Percentiles rank a stretch among this genome's conserved stretches.
Evolutionary conservation across 2,329 filamentous ascomycete genomes (phyloP).

Genomic region (Nothopassalora personata): DNA sequence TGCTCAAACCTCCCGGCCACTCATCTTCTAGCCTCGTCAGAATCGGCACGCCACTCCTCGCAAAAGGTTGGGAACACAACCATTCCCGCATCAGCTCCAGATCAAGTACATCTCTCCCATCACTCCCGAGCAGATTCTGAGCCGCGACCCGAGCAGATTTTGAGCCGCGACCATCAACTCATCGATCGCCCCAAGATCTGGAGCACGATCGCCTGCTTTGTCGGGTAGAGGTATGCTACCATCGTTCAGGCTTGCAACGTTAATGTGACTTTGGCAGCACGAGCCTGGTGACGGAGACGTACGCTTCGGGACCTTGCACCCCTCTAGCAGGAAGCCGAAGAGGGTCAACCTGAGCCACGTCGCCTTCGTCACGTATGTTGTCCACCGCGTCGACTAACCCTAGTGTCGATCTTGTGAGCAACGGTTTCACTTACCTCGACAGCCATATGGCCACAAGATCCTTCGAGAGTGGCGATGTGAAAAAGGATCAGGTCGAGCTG

Average conservation of each 20-base stretch:
- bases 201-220: constrained; percentile 46
- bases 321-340: constrained; percentile 55
- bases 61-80: constrained; percentile 69
- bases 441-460: not conserved
- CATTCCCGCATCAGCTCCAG: constrained; percentile 60
- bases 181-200: constrained; percentile 46
- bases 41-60: constrained; percentile 59
- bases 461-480: not conserved
- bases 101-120: constrained; percentile 36
- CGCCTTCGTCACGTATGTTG: constrained; percentile 56
- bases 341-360: constrained; percentile 65
- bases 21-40: constrained; percentile 54
- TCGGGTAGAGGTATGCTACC: constrained; percentile 55
- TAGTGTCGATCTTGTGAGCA: constrained; percentile 19
- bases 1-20: constrained; percentile 48
- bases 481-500: not conserved
- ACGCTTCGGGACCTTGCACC: constrained; percentile 58
- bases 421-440: not conserved
- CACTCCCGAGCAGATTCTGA: constrained; percentile 47
- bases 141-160: no score
- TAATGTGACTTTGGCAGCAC: constrained; percentile 48
- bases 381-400: constrained; percentile 53
- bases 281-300: constrained; percentile 59
- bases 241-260: constrained; percentile 67
- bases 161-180: constrained; percentile 48